Base-by-base conservation (phyloP, 2,329 filamentous ascomycete species). In the Microascus cirrosus region DNA sequence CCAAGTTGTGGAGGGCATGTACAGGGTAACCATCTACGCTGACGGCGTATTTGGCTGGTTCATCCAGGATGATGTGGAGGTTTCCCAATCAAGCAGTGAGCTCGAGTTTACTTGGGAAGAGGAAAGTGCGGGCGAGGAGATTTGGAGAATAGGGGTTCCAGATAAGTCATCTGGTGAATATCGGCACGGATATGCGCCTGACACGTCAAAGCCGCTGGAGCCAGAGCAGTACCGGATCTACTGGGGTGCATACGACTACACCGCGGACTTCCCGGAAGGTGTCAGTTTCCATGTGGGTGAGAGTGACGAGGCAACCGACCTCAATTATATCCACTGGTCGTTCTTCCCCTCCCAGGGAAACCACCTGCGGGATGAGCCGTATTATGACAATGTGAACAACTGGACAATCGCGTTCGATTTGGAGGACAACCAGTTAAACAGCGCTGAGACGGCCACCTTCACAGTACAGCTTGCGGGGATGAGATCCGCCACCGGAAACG, bases 301-400 rank as follows among this genome's bases (percentile, higher is more conserved):
- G 64, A 77, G 75, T 60, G 67, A 80, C 28, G 71, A 71, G 20
- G 69, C 68, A 0, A 66, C 69, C 12, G 80, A 83, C 62, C 72
- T 84, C 60, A 86, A 86, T 67, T 85, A 85, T 58, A 78, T 85
- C 3, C 84, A 86, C 65, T 86, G 83, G 84, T 80, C 77, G 59
- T 81, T 83, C 10, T 85, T 83, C 62, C 82, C 82, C 1, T 78
- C 79, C 6, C 70, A 78, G 32, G 79, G 72, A 1, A 78, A 83
- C 66, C 74, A 67, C 15, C 57, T 72, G 3, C 72, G 79, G 0
- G 67, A 72, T 1, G 68, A 74, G 52, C 67, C 73, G 5, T 75
- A 77, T 55, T 69, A 71, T 50, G 70, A 74, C 22, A 74, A 74
- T 61, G 73, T 82, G 28, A 82, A 82, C 65, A 82, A 84, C 66